Evolutionary conservation across 140 eudicot genomes (phyloP).

Genomic region (Anethum foeniculum): DNA sequence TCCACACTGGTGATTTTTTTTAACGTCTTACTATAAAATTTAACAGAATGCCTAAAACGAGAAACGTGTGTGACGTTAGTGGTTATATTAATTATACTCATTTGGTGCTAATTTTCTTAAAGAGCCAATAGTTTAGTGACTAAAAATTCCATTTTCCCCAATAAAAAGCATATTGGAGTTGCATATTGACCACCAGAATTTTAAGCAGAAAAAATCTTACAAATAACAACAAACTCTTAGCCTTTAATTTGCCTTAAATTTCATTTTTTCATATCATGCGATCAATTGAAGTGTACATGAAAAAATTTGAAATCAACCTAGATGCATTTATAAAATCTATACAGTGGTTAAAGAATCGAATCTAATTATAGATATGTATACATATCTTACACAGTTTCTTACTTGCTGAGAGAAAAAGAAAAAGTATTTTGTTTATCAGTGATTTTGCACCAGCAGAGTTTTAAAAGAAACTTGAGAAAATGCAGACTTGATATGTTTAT

Average conservation of each 20-base stretch:
- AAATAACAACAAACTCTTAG: neutral
- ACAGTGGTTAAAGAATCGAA: slow-evolving; percentile 8
- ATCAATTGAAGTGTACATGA: neutral
- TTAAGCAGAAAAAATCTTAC: too few relatives aligned
- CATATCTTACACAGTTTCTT: neutral
- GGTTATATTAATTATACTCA: too few relatives aligned
- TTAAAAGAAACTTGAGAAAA: slow-evolving; percentile 14
- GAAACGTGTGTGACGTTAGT: too few relatives aligned
- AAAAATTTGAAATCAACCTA: neutral
- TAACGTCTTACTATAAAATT: too few relatives aligned
- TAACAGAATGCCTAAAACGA: too few relatives aligned
- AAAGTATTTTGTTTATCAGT: slow-evolving; percentile 61
- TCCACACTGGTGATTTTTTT: too few relatives aligned
- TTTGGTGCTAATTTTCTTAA: too few relatives aligned
- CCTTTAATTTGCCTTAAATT: neutral
- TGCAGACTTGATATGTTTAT: neutral
- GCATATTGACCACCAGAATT: neutral
- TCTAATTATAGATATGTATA: neutral
- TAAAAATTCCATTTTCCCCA: too few relatives aligned
- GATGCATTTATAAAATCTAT: neutral
- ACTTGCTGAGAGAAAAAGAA: neutral
- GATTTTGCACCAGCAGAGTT: slow-evolving; percentile 61
- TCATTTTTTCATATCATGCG: neutral
- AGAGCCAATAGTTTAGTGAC: too few relatives aligned
- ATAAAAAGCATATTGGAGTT: neutral